Base-by-base conservation (phyloP, 1,284 basidiomycete genomes). In the Phellopilus nigrolimitatus region DNA sequence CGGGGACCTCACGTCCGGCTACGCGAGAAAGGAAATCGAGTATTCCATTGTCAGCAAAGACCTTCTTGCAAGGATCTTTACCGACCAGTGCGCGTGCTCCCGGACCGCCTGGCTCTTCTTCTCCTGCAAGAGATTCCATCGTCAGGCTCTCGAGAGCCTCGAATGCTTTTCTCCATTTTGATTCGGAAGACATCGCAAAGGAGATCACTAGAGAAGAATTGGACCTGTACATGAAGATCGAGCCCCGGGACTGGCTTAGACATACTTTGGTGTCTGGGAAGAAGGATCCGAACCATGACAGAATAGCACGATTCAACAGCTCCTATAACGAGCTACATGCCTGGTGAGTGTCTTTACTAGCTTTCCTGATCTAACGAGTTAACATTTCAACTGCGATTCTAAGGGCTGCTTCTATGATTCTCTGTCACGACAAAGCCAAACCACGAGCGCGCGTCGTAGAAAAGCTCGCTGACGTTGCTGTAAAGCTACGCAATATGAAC, bases 221-320 rank as follows among this genome's bases (percentile, higher is more conserved):
- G 38, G 71, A 71, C 50, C 65, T 80, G 38, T 90, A 91, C 62
- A 62, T 87, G 59, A 70, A 74, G 50, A 90, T 91, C 51, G 72
- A 85, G 87, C 86, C 88, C 30, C 78, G 88, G 47, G 79, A 91
- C 63, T 91, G 88, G 88, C 71, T 91, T 19, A 74, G 80, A 53
- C 85, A 82, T 62, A 84, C 85, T 7, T 76, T 90, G 54, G 74
- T 78, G 28, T 75, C 79, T 21, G 80, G 80, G 39, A 80, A 78
- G 62, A 86, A 84, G 62, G 76, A 82, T 56, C 71, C 73, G 3
- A 74, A 78, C 54, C 71, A 66, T 6, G 82, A 88, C 59, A 72
- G 82, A 8, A 88, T 91, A 53, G 74, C 78, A 10, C 72, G 75
- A 17, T 88, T 87, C 63, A 86, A 84, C 56, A 69, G 73, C 13